A percentile compares a stretch with the other conserved stretches of the same genome.
These are phyloP conservation scores for Pseudopithomyces chartarum DNA, from an alignment of 2,329 filamentous ascomycete genomes.

Conservation along the genomic window DNA sequence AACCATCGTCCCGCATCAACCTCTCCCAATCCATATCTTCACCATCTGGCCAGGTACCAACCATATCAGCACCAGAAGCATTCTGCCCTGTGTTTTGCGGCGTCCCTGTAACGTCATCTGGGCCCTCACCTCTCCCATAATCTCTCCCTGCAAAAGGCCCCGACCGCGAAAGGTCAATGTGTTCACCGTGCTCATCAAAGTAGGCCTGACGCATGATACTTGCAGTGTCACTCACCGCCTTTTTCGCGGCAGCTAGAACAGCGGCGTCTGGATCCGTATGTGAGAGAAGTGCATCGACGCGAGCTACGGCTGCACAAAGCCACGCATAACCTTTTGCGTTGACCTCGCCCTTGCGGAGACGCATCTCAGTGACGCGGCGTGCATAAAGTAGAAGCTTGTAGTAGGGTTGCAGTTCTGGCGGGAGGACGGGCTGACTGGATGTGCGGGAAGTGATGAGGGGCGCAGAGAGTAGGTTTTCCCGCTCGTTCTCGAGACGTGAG, in stretches of 20 bases:
- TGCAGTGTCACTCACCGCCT: slow-evolving; percentile 14
- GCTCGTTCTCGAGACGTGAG: slow-evolving; percentile 22
- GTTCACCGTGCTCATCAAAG: slow-evolving; percentile 23
- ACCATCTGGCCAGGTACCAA: neutral
- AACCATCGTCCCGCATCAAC: slow-evolving; percentile 10
- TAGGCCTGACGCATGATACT: slow-evolving; percentile 23
- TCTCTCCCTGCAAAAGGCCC: slow-evolving; percentile 8
- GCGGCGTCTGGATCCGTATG: slow-evolving; percentile 20
- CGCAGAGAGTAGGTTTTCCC: slow-evolving; percentile 7
- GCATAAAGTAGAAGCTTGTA: slow-evolving; percentile 15
- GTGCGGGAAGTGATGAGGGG: slow-evolving; percentile 11
- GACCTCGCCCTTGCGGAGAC: slow-evolving; percentile 29
- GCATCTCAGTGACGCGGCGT: slow-evolving; percentile 12
- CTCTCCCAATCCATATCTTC: slow-evolving; percentile 12
- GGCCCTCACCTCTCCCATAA: slow-evolving; percentile 19
- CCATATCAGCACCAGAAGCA: neutral
- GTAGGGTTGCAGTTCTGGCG: slow-evolving; percentile 20
- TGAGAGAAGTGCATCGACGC: slow-evolving; percentile 28
- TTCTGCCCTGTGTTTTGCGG: neutral
- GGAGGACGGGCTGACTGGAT: neutral
- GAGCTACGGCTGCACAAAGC: slow-evolving; percentile 23
- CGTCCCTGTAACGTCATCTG: slow-evolving; percentile 4
- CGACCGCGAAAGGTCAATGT: slow-evolving; percentile 22
- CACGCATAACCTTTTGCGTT: slow-evolving; percentile 32
- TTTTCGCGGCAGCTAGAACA: slow-evolving; percentile 26